Evolutionary conservation across 345 rosid genomes (phyloP).

Genomic region (Moricandia arvensis): DNA sequence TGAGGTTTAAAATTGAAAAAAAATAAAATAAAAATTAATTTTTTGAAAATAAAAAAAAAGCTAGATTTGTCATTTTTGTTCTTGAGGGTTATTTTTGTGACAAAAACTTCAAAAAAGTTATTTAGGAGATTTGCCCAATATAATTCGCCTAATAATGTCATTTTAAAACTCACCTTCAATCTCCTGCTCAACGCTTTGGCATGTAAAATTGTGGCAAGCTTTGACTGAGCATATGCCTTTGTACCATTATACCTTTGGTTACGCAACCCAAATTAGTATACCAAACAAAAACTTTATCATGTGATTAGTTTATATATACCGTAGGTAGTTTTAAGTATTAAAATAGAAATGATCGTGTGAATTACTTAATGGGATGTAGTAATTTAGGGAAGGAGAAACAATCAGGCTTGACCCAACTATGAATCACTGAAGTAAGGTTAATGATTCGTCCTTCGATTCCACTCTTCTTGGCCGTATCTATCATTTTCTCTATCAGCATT

Average conservation of each 20-base stretch:
- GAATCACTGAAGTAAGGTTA: slow-evolving; percentile 90
- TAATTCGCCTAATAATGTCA: not conserved
- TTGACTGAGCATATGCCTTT: slow-evolving; percentile 86
- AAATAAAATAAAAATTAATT: too few relatives aligned
- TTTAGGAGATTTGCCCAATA: too few relatives aligned
- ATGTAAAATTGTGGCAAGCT: slow-evolving; percentile 78
- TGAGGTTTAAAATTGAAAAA: too few relatives aligned
- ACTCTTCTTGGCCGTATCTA: slow-evolving; percentile 65
- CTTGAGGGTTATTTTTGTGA: too few relatives aligned
- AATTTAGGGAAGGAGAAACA: slow-evolving; percentile 59
- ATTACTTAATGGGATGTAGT: slow-evolving; percentile 71
- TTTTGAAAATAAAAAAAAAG: too few relatives aligned
- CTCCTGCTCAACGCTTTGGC: slow-evolving; percentile 73
- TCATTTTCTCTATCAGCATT: slow-evolving; percentile 70
- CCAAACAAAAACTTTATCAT: not conserved
- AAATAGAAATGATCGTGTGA: not conserved
- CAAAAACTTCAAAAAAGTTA: too few relatives aligned
- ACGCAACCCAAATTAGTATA: not conserved
- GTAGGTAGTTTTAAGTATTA: not conserved
- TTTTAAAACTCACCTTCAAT: slow-evolving; percentile 52
- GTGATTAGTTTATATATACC: not conserved
- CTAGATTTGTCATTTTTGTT: too few relatives aligned
- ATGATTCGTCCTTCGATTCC: slow-evolving; percentile 85
- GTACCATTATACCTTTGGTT: slow-evolving; percentile 73
- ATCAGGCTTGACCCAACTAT: slow-evolving; percentile 76